Evolutionary conservation across 148 eudicot species (phyloP), one percentile per base, ranked within the genome.

Genomic region (Nepenthes mirabilis): DNA sequence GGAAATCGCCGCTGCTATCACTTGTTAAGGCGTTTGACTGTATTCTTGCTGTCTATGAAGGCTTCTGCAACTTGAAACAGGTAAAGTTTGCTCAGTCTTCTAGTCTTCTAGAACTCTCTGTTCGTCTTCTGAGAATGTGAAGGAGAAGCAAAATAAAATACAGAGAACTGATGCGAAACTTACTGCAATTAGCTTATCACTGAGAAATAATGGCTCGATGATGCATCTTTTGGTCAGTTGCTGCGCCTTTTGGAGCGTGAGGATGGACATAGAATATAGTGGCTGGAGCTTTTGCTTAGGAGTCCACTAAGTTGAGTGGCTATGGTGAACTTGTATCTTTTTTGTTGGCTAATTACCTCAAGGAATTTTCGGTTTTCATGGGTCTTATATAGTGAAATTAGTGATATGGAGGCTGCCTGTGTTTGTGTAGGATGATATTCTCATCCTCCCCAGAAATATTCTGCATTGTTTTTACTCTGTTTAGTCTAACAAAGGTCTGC

Each of bases 61-160:
- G 90, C 10, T 91, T 91, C 73, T 85, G 97, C 72, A 87, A 81
- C 76, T 76, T 91, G 34, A 91, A 85, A 68, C 95, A 91, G 93
- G 97, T 91, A 34, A 23, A 23, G 0, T 23, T 23, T 23, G 23
- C 23, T 23, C 23, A 23, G 6, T 2, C 35, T 2, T 9, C 34
- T 1, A 9, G 32, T 33, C 43, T 59, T 5, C n/a, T 5, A 49
- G 2, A 2, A 9, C 34, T 11, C 33, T 23, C 54, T 45, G 35
- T 43, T 35, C n/a, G 47, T 5, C 14, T 57, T 23, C n/a, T 59
- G 43, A 5, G 8, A 10, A 9, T 45, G 9, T 33, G 49, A 36
- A 8, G 52, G 9, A 48, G 23, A 23, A 23, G 23, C 23, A 23
- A 23, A 23, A 23, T 23, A 23, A 23, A 23, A 23, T 23, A 23